Evolutionary conservation across 2,329 filamentous ascomycete genomes (phyloP).

Genomic region (Pseudogymnoascus pannorum): DNA sequence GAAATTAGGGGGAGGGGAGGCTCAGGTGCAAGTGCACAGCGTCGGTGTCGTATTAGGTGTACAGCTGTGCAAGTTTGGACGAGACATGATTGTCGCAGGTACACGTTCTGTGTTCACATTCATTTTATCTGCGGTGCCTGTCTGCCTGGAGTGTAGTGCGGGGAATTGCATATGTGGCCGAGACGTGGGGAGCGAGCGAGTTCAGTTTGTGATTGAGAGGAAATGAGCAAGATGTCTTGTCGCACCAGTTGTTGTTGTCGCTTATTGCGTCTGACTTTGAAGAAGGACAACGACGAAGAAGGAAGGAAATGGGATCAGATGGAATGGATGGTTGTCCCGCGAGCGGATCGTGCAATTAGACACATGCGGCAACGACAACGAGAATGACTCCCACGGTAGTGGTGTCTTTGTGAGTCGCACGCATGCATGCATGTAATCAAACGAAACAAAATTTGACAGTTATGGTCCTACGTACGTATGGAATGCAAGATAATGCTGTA

Average conservation of each 20-base stretch:
- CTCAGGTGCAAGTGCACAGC: too few relatives aligned
- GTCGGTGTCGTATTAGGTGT: too few relatives aligned
- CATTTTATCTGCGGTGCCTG: background rate
- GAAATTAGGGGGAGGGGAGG: background rate
- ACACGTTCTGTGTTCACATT: background rate
- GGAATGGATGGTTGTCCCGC: too few relatives aligned
- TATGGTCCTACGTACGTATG: background rate
- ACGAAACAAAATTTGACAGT: background rate
- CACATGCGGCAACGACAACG: too few relatives aligned
- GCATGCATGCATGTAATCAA: background rate
- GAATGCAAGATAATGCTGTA: background rate
- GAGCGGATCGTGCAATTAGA: too few relatives aligned
- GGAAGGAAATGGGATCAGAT: background rate
- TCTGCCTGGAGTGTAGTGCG: too few relatives aligned
- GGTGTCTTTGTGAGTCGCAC: background rate
- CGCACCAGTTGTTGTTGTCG: too few relatives aligned
- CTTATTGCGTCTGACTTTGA: too few relatives aligned
- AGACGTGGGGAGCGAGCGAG: background rate
- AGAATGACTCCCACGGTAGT: too few relatives aligned
- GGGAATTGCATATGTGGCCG: background rate
- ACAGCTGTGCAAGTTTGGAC: background rate
- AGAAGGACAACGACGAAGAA: too few relatives aligned
- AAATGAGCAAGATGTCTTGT: background rate
- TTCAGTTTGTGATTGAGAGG: background rate
- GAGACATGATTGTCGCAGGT: conserved; percentile 4